Conservation (phyloP, 176 grass and related monocot species). For the Ensete glaucum region DNA sequence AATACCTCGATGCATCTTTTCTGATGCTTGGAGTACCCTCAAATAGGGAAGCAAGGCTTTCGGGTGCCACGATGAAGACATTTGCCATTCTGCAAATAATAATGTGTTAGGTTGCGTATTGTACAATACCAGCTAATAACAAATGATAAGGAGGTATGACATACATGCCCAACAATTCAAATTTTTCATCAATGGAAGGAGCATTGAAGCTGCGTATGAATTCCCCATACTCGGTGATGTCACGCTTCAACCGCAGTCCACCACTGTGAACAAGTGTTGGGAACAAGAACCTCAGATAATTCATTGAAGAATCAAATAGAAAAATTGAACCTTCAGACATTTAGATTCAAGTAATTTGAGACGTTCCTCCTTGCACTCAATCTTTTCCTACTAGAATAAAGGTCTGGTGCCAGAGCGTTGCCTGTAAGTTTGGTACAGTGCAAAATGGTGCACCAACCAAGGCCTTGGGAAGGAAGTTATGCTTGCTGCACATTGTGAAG, state of each 20-base stretch:
- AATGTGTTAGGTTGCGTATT: background rate
- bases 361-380: background rate
- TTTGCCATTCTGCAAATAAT: slow-evolving; percentile 69
- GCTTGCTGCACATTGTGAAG: too few species aligned
- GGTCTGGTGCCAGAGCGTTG: background rate
- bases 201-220: slow-evolving; percentile 96
- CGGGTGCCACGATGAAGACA: slow-evolving; percentile 93
- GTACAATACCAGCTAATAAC: background rate
- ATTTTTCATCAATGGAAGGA: slow-evolving; percentile 94
- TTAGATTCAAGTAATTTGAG: background rate
- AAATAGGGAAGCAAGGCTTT: slow-evolving; percentile 90
- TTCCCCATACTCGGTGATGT: slow-evolving; percentile 97
- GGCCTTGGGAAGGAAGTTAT: too few species aligned
- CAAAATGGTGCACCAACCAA: background rate
- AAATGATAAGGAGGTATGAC: slow-evolving; percentile 23
- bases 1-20: slow-evolving; percentile 83
- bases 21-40: slow-evolving; percentile 92
- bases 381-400: background rate
- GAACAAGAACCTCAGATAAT: background rate
- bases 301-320: background rate
- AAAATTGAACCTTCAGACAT: background rate
- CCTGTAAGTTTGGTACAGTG: background rate
- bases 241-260: slow-evolving; percentile 91
- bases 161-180: slow-evolving; percentile 97
- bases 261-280: slow-evolving; percentile 44